Evolutionary conservation across 2,329 filamentous ascomycete genomes (phyloP), one percentile per base, ranked within the genome.

Genomic region (Aspergillus novoparasiticus): DNA sequence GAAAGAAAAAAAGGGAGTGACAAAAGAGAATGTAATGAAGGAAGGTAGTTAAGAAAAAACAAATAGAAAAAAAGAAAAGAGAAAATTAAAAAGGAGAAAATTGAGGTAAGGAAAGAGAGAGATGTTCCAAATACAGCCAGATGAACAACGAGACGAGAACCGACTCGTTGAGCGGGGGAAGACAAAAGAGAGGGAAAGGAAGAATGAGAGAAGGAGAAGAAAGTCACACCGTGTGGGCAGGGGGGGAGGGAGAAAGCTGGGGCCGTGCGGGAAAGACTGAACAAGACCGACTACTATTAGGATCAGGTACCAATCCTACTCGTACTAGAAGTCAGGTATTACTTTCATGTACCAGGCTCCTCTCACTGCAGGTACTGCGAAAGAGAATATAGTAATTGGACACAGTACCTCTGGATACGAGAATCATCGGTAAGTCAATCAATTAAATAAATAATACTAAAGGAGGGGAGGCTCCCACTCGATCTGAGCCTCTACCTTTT

Each of bases 91-190:
- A 63, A 64, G 65, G 68, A 46, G 58, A 70, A 65, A 65, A 41
- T 28, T 53, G 62, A 41, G 57, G 64, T 67, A 61, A 58, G 59
- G 54, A 62, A 62, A 60, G 62, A 59, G 63, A 63, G 53, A 64
- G 55, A 60, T 61, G 41, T 53, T 57, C 55, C 60, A 57, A 64
- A 64, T 66, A 66, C 68, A 48, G 83, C 58, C 60, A 85, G 67
- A 81, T 85, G 54, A 84, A 82, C 73, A 85, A 85, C 64, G 64
- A 72, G 68, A 68, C 65, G 66, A 63, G 60, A 66, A 62, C 55
- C 67, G 71, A 72, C 72, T 75, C 71, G 71, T 70, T 70, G 71
- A 70, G 74, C 71, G 73, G 74, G 73, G 73, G 73, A 72, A 71
- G 71, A 69, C 71, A 63, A 70, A 67, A 71, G 69, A 66, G 54